Conservation (phyloP, 2,329 filamentous ascomycete genomes). For the Penicillium expansum region DNA sequence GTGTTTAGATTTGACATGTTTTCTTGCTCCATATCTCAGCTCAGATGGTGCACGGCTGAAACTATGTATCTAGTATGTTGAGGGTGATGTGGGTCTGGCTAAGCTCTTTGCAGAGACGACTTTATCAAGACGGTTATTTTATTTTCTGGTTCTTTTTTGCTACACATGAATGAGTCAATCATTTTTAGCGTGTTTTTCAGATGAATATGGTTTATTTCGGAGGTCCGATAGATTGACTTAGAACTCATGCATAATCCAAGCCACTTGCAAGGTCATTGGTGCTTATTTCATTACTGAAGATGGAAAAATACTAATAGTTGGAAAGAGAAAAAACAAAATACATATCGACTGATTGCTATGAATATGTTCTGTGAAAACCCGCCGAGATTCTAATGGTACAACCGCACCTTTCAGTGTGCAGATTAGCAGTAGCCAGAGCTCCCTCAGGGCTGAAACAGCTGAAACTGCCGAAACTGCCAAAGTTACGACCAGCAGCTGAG, state of each 20-base stretch:
- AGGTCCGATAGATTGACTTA: background rate
- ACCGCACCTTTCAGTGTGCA: conserved; percentile 7
- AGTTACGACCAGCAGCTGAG: conserved; percentile 18
- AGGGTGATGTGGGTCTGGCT: background rate
- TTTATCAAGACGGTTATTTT: too few species aligned
- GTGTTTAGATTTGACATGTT: background rate
- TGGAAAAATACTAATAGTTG: background rate
- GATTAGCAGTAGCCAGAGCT: conserved; percentile 7
- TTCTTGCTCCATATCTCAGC: background rate
- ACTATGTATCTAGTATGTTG: background rate
- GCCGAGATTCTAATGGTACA: conserved; percentile 18
- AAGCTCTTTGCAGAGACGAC: background rate
- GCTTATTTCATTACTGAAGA: background rate
- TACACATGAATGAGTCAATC: background rate
- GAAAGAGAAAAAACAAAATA: background rate
- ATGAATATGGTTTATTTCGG: background rate
- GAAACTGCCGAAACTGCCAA: conserved; percentile 7
- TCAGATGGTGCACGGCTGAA: background rate
- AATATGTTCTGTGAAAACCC: conserved; percentile 19
- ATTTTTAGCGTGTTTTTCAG: background rate
- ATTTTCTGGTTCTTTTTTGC: background rate
- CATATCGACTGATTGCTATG: conserved; percentile 17
- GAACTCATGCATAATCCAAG: background rate
- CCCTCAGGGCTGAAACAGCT: background rate
- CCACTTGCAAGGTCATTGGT: background rate